A percentile compares a stretch with the other conserved stretches of the same genome.
Conservation (phyloP, 169 alveolate genomes). For the Plasmodium relictum region DNA sequence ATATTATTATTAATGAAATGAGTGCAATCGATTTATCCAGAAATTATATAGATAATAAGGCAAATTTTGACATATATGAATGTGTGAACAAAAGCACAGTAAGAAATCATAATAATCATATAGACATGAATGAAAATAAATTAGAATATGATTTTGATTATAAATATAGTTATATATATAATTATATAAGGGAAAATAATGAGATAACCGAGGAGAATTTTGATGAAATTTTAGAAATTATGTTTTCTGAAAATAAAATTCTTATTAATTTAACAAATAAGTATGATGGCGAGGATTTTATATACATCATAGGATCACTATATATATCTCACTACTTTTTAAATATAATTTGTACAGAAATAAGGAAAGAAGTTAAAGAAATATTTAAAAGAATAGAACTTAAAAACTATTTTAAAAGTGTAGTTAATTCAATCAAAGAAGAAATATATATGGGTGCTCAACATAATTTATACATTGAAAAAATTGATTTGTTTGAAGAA, state of each 20-base stretch:
- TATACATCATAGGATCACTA: constrained; percentile 27
- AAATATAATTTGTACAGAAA: constrained; percentile 46
- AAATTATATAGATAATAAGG: no score
- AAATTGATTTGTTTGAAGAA: constrained; percentile 36
- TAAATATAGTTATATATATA: background rate
- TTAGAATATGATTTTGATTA: background rate
- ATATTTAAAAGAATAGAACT: constrained; percentile 40
- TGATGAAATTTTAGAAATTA: background rate
- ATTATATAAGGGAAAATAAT: constrained; percentile 5
- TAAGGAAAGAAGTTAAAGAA: constrained; percentile 61
- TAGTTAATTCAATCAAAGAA: constrained; percentile 15
- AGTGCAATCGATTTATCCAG: no score
- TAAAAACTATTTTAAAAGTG: constrained; percentile 18
- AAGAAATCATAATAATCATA: background rate
- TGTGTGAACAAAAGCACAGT: no score
- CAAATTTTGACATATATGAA: no score
- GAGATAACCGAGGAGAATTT: background rate
- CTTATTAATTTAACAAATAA: constrained; percentile 8
- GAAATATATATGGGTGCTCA: constrained; percentile 56
- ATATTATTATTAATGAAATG: no score
- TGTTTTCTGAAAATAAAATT: constrained; percentile 26
- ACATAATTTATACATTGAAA: constrained; percentile 46
- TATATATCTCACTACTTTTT: constrained; percentile 68
- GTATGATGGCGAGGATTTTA: constrained; percentile 41
- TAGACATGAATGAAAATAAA: background rate